Percentiles rank a stretch among this genome's conserved stretches.
phyloP scores from a whole-genome alignment of 129 eudicot genomes.

The Arctium minus region DNA sequence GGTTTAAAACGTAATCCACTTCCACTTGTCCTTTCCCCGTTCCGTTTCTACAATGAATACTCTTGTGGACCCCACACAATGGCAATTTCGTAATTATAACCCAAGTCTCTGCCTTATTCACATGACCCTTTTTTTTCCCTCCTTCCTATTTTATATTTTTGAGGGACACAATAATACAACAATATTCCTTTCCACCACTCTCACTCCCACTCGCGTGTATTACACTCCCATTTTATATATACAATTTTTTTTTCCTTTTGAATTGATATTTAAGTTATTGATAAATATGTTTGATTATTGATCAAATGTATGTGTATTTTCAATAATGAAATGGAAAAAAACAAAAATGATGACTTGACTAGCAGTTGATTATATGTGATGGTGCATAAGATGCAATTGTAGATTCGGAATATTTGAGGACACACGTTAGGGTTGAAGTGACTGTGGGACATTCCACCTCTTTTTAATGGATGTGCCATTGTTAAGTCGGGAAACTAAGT shows the following conservation, averaged over 20 bases:
- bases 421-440: too few relatives aligned
- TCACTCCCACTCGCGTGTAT: slow-evolving; percentile 10
- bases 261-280: too few relatives aligned
- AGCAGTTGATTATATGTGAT: too few relatives aligned
- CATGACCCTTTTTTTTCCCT: slow-evolving; percentile 25
- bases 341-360: too few relatives aligned
- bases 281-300: too few relatives aligned
- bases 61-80: neutral
- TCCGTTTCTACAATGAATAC: slow-evolving; percentile 13
- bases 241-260: neutral
- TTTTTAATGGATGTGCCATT: too few relatives aligned
- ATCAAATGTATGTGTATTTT: too few relatives aligned
- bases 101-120: slow-evolving; percentile 20
- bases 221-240: neutral
- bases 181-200: neutral
- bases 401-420: too few relatives aligned
- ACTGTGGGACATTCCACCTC: too few relatives aligned
- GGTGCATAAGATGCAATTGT: too few relatives aligned
- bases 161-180: slow-evolving; percentile 40
- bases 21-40: slow-evolving; percentile 36
- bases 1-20: slow-evolving; percentile 13
- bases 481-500: too few relatives aligned
- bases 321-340: too few relatives aligned
- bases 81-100: slow-evolving; percentile 8
- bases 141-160: slow-evolving; percentile 23